Base-by-base conservation (phyloP, 345 rosid genomes). In the Eutrema japonicum region DNA sequence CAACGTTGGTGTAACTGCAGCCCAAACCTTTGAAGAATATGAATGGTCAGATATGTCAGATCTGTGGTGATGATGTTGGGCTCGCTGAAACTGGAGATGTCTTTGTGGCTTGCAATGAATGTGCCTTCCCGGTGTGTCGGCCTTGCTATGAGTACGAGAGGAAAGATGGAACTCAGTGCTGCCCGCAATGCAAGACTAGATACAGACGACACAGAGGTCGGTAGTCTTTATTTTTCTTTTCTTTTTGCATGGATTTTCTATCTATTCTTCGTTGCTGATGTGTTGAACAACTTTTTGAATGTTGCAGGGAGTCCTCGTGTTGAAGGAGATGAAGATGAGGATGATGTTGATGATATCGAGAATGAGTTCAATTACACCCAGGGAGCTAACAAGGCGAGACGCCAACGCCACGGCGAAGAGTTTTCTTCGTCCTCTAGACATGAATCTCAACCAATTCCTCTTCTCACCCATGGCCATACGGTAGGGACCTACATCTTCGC, bases 101-200 rank as follows among this genome's bases (percentile, higher is more conserved):
- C 46, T 96, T 92, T 74, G 99, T 96, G 43, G 98, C 98, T 78
- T 96, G 99, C 79, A 92, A 92, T 70, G 99, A 96, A 82, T 96
- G 99, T 84, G 99, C 88, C 51, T 96, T 96, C 78, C 99, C 99
- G 12, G 99, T 96, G 76, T 96, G 99, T 73, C 89, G 93, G 12
- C 92, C 99, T 79, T 96, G 99, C 69, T 96, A 96, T 40, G 99
- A 96, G 83, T 96, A 96, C 56, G 99, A 96, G 80, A 87, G 98
- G 68, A 96, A 90, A 80, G 99, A 96, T 70, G 99, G 99, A 43
- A 92, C 96, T 65, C 99, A 92, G 82, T 84, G 89, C 69, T 96
- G 99, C 77, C 99, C 99, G 6, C 98, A 96, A 78, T 96, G 99
- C 94, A 96, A 96, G 89, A 92, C 96, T 77, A 88, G 98, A 81